phyloP scores from a whole-genome alignment of 805 yeast species.

The Myxozyma kluyveri region DNA sequence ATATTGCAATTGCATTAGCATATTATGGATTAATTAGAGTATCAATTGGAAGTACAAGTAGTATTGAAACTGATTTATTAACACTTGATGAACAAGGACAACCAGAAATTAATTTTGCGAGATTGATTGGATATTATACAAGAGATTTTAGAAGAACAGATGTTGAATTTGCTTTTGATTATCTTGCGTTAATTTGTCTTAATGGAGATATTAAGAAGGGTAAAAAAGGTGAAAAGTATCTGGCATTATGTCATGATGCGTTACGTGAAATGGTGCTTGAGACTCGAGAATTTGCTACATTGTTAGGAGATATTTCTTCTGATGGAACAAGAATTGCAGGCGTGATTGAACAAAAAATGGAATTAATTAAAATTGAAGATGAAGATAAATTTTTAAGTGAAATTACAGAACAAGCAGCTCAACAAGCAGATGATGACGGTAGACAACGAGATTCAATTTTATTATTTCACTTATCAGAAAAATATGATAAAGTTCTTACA shows the following conservation, averaged over 20 bases:
- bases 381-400: slow-evolving; percentile 60
- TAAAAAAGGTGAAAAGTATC: slow-evolving; percentile 42
- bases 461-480: slow-evolving; percentile 84
- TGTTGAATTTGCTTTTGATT: slow-evolving; percentile 90
- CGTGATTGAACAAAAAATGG: slow-evolving; percentile 72
- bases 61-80: slow-evolving; percentile 39
- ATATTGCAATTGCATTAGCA: slow-evolving; percentile 76
- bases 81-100: slow-evolving; percentile 37
- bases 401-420: slow-evolving; percentile 82
- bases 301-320: slow-evolving; percentile 78
- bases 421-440: slow-evolving; percentile 87
- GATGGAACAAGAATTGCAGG: slow-evolving; percentile 82
- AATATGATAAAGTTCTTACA: slow-evolving; percentile 73
- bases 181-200: slow-evolving; percentile 67
- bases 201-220: slow-evolving; percentile 41
- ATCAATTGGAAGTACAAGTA: slow-evolving; percentile 36
- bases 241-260: slow-evolving; percentile 67
- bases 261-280: slow-evolving; percentile 79
- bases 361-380: slow-evolving; percentile 56
- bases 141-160: slow-evolving; percentile 79
- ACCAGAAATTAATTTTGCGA: slow-evolving; percentile 49
- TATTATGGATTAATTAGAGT: slow-evolving; percentile 67
- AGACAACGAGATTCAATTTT: slow-evolving; percentile 79
- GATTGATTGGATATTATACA: slow-evolving; percentile 75
- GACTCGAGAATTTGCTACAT: slow-evolving; percentile 75